phyloP scores from a whole-genome alignment of 257 asterid genomes.

The Parsonsia alboflavescens region DNA sequence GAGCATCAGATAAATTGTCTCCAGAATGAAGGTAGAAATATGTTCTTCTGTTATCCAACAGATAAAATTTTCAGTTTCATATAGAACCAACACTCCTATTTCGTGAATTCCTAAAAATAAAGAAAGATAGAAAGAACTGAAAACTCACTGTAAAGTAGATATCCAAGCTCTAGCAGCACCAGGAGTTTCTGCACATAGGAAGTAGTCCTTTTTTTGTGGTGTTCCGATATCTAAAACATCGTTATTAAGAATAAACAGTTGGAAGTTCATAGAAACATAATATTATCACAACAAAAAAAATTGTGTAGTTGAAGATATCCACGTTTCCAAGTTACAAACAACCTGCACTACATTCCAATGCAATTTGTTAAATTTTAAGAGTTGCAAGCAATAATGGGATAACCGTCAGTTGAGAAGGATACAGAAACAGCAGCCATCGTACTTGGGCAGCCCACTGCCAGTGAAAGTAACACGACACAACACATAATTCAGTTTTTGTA shows the following conservation, averaged over 20 bases:
- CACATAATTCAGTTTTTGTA: conserved; percentile 11
- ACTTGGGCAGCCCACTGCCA: conserved; percentile 85
- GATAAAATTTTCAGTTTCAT: neutral
- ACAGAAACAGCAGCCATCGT: conserved; percentile 97
- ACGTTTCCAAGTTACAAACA: neutral
- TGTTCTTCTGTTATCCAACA: neutral
- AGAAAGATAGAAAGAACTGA: conserved; percentile 18
- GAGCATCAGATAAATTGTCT: neutral
- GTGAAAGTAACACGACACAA: conserved; percentile 22
- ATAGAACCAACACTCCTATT: neutral
- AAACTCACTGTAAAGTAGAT: conserved; percentile 88
- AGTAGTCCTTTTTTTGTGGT: conserved; percentile 85
- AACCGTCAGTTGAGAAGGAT: conserved; percentile 43
- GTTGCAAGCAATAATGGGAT: neutral
- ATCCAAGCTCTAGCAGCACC: conserved; percentile 98
- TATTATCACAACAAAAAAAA: conserved; percentile 3
- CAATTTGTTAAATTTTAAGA: neutral
- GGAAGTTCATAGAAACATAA: conserved; percentile 7
- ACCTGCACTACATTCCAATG: neutral
- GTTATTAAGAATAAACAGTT: conserved; percentile 41
- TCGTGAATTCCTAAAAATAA: neutral
- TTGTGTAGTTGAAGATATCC: neutral
- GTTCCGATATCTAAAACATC: conserved; percentile 80
- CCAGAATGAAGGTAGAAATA: neutral
- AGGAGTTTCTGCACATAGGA: conserved; percentile 96